phyloP scores from a whole-genome alignment of 2,329 filamentous ascomycete species.

The Aureobasidium lini region DNA sequence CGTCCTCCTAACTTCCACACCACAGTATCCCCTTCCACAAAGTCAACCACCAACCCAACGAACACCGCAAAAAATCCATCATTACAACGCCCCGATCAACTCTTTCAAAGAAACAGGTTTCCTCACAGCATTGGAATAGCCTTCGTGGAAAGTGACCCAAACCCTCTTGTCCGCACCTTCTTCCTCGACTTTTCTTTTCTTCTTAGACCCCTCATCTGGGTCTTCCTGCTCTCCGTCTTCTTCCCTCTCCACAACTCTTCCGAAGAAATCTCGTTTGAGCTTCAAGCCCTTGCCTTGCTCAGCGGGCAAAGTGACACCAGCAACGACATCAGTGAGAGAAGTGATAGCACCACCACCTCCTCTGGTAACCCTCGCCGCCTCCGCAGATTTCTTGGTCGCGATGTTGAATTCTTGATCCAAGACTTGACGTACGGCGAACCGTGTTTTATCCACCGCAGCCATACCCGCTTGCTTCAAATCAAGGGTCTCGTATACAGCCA shows the following conservation, averaged over 20 bases:
- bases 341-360: conserved; percentile 32
- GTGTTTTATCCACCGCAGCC: conserved; percentile 50
- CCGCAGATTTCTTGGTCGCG: conserved; percentile 59
- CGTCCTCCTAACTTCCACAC: too few relatives aligned
- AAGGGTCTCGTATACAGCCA: conserved; percentile 64
- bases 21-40: too few relatives aligned
- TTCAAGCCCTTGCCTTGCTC: conserved; percentile 23
- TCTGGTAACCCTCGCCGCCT: conserved; percentile 57
- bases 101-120: conserved; percentile 79
- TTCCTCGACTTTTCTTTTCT: conserved; percentile 28
- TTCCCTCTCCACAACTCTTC: conserved; percentile 45
- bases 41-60: background rate
- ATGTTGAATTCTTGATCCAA: conserved; percentile 83
- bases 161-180: conserved; percentile 51
- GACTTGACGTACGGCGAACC: conserved; percentile 91
- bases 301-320: conserved; percentile 13
- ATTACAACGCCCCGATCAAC: conserved; percentile 57
- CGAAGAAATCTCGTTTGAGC: conserved; percentile 78
- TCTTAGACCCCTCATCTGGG: conserved; percentile 19
- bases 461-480: conserved; percentile 42
- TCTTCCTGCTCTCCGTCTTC: conserved; percentile 37
- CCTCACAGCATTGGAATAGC: conserved; percentile 83
- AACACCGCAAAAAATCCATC: background rate
- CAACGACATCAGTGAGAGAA: conserved; percentile 18
- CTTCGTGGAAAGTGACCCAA: conserved; percentile 87